Conservation (phyloP, 371 early-diverging fungal species). For the Polyrhizophydium stewartii region DNA sequence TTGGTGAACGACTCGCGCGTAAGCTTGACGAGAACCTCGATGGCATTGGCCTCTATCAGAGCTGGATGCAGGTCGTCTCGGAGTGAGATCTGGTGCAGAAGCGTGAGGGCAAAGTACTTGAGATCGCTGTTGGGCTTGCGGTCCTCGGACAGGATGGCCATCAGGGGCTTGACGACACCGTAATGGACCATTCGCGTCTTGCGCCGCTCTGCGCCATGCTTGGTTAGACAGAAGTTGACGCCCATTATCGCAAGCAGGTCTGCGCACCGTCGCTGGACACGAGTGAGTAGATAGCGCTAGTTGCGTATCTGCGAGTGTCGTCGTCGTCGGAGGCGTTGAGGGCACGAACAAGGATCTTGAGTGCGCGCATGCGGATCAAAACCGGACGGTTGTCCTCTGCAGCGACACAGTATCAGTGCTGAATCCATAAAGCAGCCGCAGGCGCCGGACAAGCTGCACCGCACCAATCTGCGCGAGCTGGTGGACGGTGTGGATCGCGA, state of each 20-base stretch:
- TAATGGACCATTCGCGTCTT: conserved; percentile 53
- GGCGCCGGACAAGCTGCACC: background rate
- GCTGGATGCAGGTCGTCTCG: conserved; percentile 59
- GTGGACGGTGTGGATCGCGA: conserved; percentile 64
- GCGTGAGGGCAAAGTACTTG: conserved; percentile 75
- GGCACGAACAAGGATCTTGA: conserved; percentile 58
- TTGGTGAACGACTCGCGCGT: conserved; percentile 74
- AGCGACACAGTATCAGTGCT: background rate
- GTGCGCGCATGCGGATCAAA: conserved; percentile 55
- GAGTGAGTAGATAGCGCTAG: conserved; percentile 68
- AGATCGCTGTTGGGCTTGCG: conserved; percentile 66
- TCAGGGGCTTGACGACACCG: conserved; percentile 60
- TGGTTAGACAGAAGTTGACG: background rate
- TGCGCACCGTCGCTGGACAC: conserved; percentile 59
- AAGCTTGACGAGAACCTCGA: conserved; percentile 62
- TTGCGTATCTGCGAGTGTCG: conserved; percentile 60
- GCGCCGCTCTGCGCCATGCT: conserved; percentile 38
- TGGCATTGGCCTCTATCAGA: conserved; percentile 53
- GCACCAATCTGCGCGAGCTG: conserved; percentile 65
- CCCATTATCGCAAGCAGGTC: background rate
- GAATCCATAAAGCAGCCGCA: conserved; percentile 1
- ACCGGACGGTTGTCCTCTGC: conserved; percentile 55
- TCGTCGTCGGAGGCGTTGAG: conserved; percentile 50
- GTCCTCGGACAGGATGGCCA: conserved; percentile 50
- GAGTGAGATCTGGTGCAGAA: conserved; percentile 67